Conservation (phyloP, 192 early-diverging fungal species). For the Paraglomus brasilianum region DNA sequence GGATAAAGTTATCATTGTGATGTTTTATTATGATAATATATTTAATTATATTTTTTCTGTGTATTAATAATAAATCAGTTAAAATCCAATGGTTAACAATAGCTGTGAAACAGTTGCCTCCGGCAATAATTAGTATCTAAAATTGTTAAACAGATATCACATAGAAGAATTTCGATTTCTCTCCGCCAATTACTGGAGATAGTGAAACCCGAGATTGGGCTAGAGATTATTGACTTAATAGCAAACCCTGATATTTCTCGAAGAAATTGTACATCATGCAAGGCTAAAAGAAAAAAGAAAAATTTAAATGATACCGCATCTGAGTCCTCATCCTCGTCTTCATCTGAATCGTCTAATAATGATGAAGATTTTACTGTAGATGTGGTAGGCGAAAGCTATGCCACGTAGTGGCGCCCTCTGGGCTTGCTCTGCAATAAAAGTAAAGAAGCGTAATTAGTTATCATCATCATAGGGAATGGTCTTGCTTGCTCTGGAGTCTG, state of each 20-base stretch:
- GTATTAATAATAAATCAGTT: slow-evolving; percentile 21
- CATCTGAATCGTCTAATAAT: slow-evolving; percentile 13
- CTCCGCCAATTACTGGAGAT: slow-evolving; percentile 11
- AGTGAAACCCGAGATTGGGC: slow-evolving; percentile 20
- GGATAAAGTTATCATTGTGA: slow-evolving; percentile 12
- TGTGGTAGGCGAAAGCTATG: too few relatives aligned
- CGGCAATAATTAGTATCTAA: slow-evolving; percentile 9
- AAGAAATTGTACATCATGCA: slow-evolving; percentile 17
- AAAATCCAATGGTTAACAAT: slow-evolving; percentile 21
- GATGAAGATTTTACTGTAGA: slow-evolving; percentile 15
- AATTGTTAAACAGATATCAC: slow-evolving; percentile 7
- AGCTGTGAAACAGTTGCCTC: slow-evolving; percentile 18
- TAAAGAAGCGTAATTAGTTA: slow-evolving; percentile 11
- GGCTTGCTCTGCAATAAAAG: too few relatives aligned
- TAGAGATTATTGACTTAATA: slow-evolving; percentile 4
- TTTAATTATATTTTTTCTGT: slow-evolving; percentile 23
- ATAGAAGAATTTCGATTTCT: not conserved
- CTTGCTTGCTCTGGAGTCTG: not conserved
- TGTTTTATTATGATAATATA: slow-evolving; percentile 10
- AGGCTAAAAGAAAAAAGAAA: slow-evolving; percentile 16
- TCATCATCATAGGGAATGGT: not conserved
- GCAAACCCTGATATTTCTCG: slow-evolving; percentile 26
- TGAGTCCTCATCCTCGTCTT: slow-evolving; percentile 10
- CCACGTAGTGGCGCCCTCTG: too few relatives aligned
- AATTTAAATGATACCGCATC: slow-evolving; percentile 16